phyloP scores from a whole-genome alignment of 139 green algal species.

The Choricystis sp. region DNA sequence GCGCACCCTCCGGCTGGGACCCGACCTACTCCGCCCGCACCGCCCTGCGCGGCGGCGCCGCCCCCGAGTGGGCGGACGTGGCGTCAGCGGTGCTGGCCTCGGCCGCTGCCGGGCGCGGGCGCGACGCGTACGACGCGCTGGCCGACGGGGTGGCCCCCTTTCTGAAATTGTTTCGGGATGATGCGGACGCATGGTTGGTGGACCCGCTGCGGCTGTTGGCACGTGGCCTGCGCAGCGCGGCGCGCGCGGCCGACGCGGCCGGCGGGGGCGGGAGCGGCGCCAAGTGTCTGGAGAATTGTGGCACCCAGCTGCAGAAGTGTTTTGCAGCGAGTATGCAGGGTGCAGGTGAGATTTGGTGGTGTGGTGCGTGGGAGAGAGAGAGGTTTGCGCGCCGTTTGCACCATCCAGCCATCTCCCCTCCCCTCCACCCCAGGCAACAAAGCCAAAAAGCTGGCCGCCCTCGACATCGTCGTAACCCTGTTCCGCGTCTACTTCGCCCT shows the following conservation, averaged over 20 bases:
- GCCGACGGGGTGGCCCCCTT: background rate
- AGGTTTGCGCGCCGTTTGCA: background rate
- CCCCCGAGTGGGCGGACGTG: background rate
- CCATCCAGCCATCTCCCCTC: background rate
- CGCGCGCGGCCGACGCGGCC: slow-evolving; percentile 25
- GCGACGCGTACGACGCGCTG: background rate
- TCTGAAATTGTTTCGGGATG: slow-evolving; percentile 22
- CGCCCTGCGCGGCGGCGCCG: background rate
- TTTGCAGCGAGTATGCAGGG: slow-evolving; percentile 31
- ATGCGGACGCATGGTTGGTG: slow-evolving; percentile 22
- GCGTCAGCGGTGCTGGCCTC: background rate
- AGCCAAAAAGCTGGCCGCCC: slow-evolving; percentile 40
- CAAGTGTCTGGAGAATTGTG: slow-evolving; percentile 32
- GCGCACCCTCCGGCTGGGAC: background rate
- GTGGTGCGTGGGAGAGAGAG: no score
- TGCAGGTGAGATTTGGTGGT: background rate
- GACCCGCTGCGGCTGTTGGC: slow-evolving; percentile 26
- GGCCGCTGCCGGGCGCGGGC: no score
- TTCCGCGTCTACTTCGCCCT: slow-evolving; percentile 68
- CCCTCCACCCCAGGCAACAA: slow-evolving; percentile 19
- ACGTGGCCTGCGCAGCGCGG: slow-evolving; percentile 20
- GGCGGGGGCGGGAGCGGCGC: slow-evolving; percentile 11
- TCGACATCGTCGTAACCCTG: slow-evolving; percentile 45
- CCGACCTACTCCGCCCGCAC: background rate
- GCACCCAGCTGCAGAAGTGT: slow-evolving; percentile 39